Evolutionary conservation across 805 yeast genomes (phyloP), one percentile per base, ranked within the genome.

Genomic region (Schizosaccharomyces japonicus): DNA sequence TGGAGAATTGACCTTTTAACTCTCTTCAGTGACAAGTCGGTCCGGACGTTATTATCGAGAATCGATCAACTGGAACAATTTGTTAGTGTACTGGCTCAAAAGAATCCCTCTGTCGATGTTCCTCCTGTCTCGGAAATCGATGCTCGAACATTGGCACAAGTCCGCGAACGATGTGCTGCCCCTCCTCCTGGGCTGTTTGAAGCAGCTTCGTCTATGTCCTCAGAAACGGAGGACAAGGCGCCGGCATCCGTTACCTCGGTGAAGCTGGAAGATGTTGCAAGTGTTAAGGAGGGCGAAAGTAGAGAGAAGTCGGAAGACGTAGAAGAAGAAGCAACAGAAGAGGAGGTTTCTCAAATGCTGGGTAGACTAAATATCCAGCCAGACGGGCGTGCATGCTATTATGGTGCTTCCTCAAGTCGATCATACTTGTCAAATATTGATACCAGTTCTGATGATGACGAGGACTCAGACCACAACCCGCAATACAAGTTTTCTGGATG

Each of bases 381-480:
- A 8, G 27, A 36, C n/a, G 42, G 42, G 8, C 27, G 23, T 23
- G 5, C 23, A 7, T 19, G 23, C 23, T 36, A 36, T 36, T 36
- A 36, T 19, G 42, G 42, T 36, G 42, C 42, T 13, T 36, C 42
- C 23, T 36, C 42, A 6, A 36, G 42, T 21, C 42, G 42, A 17
- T 36, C 42, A 19, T 36, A 27, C 28, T 19, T 36, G 15, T 27
- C 42, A 8, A 25, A 36, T 13, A 5, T n/a, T 10, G 42, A 36
- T 13, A 25, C 42, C 13, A 36, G 23, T 36, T 19, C 5, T 8
- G 42, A 36, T 13, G 42, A 36, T 13, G 42, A 36, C 4, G 42
- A 36, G 5, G 13, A 4, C 27, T 36, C 23, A 4, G 3, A n/a
- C n/a, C n/a, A n/a, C n/a, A n/a, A n/a, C n/a, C n/a, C n/a, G n/a